Evolutionary conservation across 768 basidiomycete species (phyloP), one percentile per base, ranked within the genome.

Genomic region (Boletus vermiculosoides): DNA sequence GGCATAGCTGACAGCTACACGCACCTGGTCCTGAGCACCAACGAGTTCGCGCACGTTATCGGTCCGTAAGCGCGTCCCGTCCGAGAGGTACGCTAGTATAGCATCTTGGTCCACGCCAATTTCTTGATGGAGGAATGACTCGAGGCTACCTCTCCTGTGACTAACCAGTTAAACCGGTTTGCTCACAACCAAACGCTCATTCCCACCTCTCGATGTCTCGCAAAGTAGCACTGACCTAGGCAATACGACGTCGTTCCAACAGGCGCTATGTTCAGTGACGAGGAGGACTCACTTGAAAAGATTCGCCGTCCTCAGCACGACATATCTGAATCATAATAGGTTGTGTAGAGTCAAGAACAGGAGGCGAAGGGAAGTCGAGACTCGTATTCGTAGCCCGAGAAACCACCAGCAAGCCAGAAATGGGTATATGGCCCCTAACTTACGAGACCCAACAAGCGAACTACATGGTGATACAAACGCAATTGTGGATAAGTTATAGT

Each of bases 11-110:
- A 40, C 34, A 20, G n/a, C 13, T 10, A 42, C 6, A 36, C 79
- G 50, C 49, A 90, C 90, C 79, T 92, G 89, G 72, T 89, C 88
- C 64, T 85, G 83, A 22, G 82, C 76, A 48, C 87, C 86, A 36
- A 84, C 88, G 39, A 94, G 74, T 63, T 94, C 92, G 36, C 88
- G 81, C 54, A 92, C 69, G 66, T 91, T 92, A 57, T 82, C 80
- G 51, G 78, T 85, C 20, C 82, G 83, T 22, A 93, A 73, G 50
- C 92, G 82, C 44, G 83, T 80, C 4, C 91, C 91, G 68, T 93
- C 90, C 6, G 91, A 84, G 31, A 92, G 78, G 71, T 90, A 94
- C 2, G 88, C 88, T 33, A 93, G 75, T 11, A 88, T 78, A 23
- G 83, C 82, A 45, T 87, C 85, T 61, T 83, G 80, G 48, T 86